Evolutionary conservation across 2,329 filamentous ascomycete species (phyloP).

Genomic region (Trichophyton rubrum): DNA sequence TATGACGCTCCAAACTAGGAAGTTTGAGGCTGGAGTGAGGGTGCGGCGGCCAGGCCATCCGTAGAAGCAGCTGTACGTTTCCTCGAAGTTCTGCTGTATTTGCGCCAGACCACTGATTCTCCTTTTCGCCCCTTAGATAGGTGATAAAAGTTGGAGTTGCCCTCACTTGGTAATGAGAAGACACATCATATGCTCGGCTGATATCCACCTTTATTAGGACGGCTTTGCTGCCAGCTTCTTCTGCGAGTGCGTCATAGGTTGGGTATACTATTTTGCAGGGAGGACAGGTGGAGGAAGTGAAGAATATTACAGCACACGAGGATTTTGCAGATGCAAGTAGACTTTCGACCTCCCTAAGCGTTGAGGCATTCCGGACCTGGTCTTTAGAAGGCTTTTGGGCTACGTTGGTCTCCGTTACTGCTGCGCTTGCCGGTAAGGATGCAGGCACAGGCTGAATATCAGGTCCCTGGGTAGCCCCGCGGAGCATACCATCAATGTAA

Average conservation of each 20-base stretch:
- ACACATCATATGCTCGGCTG: slow-evolving; percentile 51
- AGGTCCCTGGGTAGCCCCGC: slow-evolving; percentile 49
- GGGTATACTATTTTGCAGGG: slow-evolving; percentile 79
- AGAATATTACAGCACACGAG: slow-evolving; percentile 74
- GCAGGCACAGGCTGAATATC: slow-evolving; percentile 16
- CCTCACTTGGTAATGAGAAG: slow-evolving; percentile 52
- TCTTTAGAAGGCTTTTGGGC: slow-evolving; percentile 20
- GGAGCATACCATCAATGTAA: slow-evolving; percentile 54
- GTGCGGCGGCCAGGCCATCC: slow-evolving; percentile 64
- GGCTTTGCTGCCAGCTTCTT: slow-evolving; percentile 54
- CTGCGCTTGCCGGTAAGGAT: slow-evolving; percentile 1
- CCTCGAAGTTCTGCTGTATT: slow-evolving; percentile 54
- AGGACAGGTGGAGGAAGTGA: slow-evolving; percentile 75
- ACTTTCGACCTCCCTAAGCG: slow-evolving; percentile 47
- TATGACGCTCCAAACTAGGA: slow-evolving; percentile 53
- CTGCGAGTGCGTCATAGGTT: slow-evolving; percentile 65
- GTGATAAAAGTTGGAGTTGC: slow-evolving; percentile 85
- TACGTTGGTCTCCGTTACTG: slow-evolving; percentile 10
- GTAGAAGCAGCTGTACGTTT: slow-evolving; percentile 60
- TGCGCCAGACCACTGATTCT: slow-evolving; percentile 70
- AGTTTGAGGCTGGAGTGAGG: slow-evolving; percentile 60
- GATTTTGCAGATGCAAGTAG: slow-evolving; percentile 48
- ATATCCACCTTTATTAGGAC: slow-evolving; percentile 75
- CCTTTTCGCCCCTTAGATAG: slow-evolving; percentile 61
- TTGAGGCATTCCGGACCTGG: slow-evolving; percentile 50